phyloP scores from a whole-genome alignment of 306 rosid genomes.

The Glycine soja region DNA sequence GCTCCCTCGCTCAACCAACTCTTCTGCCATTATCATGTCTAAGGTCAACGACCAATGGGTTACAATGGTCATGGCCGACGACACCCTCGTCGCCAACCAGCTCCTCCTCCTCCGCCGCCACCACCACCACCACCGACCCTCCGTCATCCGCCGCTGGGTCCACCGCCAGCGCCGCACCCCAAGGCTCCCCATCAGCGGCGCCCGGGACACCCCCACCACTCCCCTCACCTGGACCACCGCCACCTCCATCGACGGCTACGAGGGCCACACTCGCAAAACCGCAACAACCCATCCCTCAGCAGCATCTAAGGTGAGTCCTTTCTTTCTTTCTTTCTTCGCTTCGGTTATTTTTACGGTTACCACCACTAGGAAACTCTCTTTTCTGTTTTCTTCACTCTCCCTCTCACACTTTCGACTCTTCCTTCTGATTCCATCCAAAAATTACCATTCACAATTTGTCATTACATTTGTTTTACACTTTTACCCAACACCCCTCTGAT shows the following conservation, averaged over 20 bases:
- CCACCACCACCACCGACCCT: not conserved
- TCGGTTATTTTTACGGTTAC: slow-evolving; percentile 16
- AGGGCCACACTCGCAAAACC: slow-evolving; percentile 46
- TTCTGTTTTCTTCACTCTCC: not conserved
- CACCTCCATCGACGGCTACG: slow-evolving; percentile 58
- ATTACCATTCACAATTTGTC: not conserved
- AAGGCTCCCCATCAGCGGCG: not conserved
- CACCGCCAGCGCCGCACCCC: slow-evolving; percentile 63
- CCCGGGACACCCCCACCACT: slow-evolving; percentile 77
- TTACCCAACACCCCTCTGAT: slow-evolving; percentile 15
- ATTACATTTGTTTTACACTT: slow-evolving; percentile 33
- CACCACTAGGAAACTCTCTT: slow-evolving; percentile 29
- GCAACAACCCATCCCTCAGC: slow-evolving; percentile 40
- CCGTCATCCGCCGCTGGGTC: slow-evolving; percentile 57
- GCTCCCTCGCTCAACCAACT: too few species aligned
- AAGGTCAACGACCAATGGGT: slow-evolving; percentile 30
- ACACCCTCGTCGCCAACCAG: slow-evolving; percentile 13
- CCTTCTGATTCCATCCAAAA: slow-evolving; percentile 36
- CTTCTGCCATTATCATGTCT: not conserved
- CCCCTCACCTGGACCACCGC: slow-evolving; percentile 79
- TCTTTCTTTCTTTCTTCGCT: slow-evolving; percentile 29
- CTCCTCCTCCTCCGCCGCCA: slow-evolving; percentile 54
- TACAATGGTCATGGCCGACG: slow-evolving; percentile 23
- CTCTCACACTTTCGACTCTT: not conserved
- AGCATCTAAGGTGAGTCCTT: slow-evolving; percentile 69